Base-by-base conservation (phyloP, 208 protist species). In the Leishmania lainsoni region DNA sequence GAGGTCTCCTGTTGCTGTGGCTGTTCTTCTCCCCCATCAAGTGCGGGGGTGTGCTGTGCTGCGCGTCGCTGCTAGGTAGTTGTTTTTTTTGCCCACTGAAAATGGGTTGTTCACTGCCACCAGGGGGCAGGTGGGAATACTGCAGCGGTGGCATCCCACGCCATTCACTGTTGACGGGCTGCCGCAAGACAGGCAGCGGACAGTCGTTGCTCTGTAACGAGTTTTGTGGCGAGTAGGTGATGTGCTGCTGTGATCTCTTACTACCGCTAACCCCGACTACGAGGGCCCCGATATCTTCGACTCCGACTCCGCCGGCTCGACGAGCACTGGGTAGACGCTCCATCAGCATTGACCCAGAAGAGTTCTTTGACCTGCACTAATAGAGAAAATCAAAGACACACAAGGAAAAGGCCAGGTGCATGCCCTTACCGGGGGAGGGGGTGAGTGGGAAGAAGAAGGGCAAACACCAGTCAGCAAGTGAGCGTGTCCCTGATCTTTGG, bases 261-360 rank as follows among this genome's bases (percentile, higher is more conserved):
- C 49, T 63, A 9, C 45, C 56, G 14, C 59, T 32, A 45, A 49
- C 1, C 42, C 42, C 6, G 68, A n/a, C 5, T 22, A 42, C 20
- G 51, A 49, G 17, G 39, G 68, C 8, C 22, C 12, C 68, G 26
- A 42, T 48, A 8, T 22, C 35, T 39, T 39, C 35, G 35, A 39
- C 22, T 20, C 22, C 45, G 42, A 14, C 6, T 12, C 26, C 35
- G 68, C 8, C 17, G 42, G 68, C 4, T 49, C 5, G 42, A 12
- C 69, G 75, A 12, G 29, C 26, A 26, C 29, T 20, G 10, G 48
- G 48, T 5, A 71, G 1, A 17, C 54, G 51, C 51, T 79, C 61
- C 72, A 78, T 78, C 2, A 78, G 61, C 2, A 72, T 29, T 3
- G 74, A 54, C 5, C 66, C 81, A 49, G 81, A 76, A 58, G 66